A percentile compares a stretch with the other conserved stretches of the same genome.
Evolutionary conservation across 768 basidiomycete species (phyloP).

Genomic region (Trametes cinnabarina): DNA sequence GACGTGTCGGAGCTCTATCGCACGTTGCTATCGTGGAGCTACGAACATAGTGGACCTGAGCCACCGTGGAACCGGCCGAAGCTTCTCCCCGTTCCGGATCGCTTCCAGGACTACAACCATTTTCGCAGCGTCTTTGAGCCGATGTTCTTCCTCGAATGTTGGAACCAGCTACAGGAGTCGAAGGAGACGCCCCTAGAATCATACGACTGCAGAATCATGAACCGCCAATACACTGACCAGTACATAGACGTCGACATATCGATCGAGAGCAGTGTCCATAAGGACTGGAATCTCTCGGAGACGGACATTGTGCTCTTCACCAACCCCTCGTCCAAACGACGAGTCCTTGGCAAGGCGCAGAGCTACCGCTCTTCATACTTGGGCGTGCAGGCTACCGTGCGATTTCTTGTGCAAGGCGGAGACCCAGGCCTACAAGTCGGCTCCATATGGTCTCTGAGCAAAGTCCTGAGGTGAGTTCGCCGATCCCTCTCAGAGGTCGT

Average conservation of each 20-base stretch:
- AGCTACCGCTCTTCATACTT: constrained; percentile 40
- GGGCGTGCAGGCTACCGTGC: constrained; percentile 57
- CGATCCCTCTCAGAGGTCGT: background rate
- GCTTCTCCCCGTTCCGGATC: constrained; percentile 53
- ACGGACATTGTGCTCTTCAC: constrained; percentile 83
- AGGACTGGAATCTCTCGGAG: constrained; percentile 76
- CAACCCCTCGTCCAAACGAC: constrained; percentile 50
- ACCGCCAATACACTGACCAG: constrained; percentile 72
- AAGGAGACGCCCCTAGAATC: constrained; percentile 61
- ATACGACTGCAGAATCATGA: constrained; percentile 62
- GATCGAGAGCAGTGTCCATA: constrained; percentile 56
- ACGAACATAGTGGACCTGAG: constrained; percentile 58
- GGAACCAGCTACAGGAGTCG: constrained; percentile 81
- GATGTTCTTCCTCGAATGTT: constrained; percentile 82
- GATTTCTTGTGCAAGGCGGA: constrained; percentile 43
- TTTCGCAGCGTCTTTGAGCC: constrained; percentile 82
- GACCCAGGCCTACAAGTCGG: constrained; percentile 66
- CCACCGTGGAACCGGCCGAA: constrained; percentile 52
- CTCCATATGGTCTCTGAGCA: constrained; percentile 71
- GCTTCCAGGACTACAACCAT: constrained; percentile 60
- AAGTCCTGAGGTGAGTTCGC: constrained; percentile 72
- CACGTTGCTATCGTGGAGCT: constrained; percentile 82
- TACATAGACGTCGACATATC: constrained; percentile 79
- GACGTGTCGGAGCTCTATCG: constrained; percentile 79
- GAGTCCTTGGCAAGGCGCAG: constrained; percentile 71